Evolutionary conservation across 495 filamentous ascomycete genomes (phyloP).

Genomic region (Xylaria scruposa): DNA sequence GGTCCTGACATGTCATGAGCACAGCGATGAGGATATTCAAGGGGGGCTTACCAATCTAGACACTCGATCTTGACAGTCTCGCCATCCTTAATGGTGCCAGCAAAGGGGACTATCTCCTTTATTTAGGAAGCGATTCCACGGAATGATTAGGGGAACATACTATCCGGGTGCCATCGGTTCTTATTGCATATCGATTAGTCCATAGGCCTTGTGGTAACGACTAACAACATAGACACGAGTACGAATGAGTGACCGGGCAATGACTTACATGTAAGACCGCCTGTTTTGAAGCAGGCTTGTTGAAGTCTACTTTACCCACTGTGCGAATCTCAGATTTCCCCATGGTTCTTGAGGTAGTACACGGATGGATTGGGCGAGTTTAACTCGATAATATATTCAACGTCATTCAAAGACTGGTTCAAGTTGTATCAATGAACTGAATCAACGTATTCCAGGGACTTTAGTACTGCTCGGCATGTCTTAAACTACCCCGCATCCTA

Average conservation of each 20-base stretch:
- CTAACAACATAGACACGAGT: neutral
- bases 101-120: slow-evolving; percentile 68
- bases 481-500: slow-evolving; percentile 20
- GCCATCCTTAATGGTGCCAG: slow-evolving; percentile 76
- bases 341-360: slow-evolving; percentile 44
- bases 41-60: slow-evolving; percentile 68
- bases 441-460: neutral
- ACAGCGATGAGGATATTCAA: neutral
- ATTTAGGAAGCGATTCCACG: neutral
- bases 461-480: neutral
- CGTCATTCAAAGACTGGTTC: neutral
- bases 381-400: neutral
- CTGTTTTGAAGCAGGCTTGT: slow-evolving; percentile 80
- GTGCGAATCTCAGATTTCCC: slow-evolving; percentile 70
- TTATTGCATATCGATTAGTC: slow-evolving; percentile 36
- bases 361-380: neutral
- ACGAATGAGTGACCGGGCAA: neutral
- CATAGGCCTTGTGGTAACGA: neutral
- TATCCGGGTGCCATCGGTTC: slow-evolving; percentile 96
- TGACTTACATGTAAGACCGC: slow-evolving; percentile 73
- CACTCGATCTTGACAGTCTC: slow-evolving; percentile 97
- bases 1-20: slow-evolving; percentile 52
- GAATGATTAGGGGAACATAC: slow-evolving; percentile 50
- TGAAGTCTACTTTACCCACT: slow-evolving; percentile 75
- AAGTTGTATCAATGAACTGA: neutral